phyloP scores from a whole-genome alignment of 2,329 filamentous ascomycete species.

The Huntiella moniliformis region DNA sequence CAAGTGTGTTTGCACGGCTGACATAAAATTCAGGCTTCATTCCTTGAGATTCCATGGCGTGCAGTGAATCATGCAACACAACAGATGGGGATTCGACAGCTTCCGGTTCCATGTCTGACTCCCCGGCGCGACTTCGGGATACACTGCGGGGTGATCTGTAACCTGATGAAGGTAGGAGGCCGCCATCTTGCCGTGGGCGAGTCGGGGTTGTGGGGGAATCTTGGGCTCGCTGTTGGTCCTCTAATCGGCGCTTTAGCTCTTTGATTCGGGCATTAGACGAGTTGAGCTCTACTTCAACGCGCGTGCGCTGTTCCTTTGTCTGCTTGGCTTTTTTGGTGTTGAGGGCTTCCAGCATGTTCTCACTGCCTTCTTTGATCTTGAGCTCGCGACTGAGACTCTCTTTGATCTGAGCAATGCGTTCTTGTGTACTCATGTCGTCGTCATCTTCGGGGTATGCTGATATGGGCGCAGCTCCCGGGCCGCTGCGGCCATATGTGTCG shows the following conservation, averaged over 20 bases:
- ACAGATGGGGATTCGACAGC: slow-evolving; percentile 76
- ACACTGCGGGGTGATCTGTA: slow-evolving; percentile 39
- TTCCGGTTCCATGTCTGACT: slow-evolving; percentile 43
- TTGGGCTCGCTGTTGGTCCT: slow-evolving; percentile 36
- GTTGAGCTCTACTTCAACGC: slow-evolving; percentile 74
- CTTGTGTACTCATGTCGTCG: slow-evolving; percentile 39
- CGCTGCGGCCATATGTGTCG: slow-evolving; percentile 21
- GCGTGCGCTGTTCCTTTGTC: slow-evolving; percentile 62
- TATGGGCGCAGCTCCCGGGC: slow-evolving; percentile 4
- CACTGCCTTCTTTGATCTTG: slow-evolving; percentile 94
- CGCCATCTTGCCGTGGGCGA: slow-evolving; percentile 31
- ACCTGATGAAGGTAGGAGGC: slow-evolving; percentile 27
- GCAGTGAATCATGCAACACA: slow-evolving; percentile 72
- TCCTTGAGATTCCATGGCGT: slow-evolving; percentile 71
- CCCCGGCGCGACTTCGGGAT: slow-evolving; percentile 33
- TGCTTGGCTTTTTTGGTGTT: slow-evolving; percentile 93
- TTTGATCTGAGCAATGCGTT: slow-evolving; percentile 54
- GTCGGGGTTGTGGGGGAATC: slow-evolving; percentile 31
- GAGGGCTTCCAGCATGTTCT: slow-evolving; percentile 91
- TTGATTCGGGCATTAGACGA: slow-evolving; percentile 61
- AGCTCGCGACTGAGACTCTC: slow-evolving; percentile 85
- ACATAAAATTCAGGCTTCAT: slow-evolving; percentile 93
- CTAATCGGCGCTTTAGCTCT: slow-evolving; percentile 40
- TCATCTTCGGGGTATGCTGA: slow-evolving; percentile 34
- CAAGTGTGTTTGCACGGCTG: slow-evolving; percentile 72